Conservation (phyloP, 768 basidiomycete species). For the Coprinopsis sp. region DNA sequence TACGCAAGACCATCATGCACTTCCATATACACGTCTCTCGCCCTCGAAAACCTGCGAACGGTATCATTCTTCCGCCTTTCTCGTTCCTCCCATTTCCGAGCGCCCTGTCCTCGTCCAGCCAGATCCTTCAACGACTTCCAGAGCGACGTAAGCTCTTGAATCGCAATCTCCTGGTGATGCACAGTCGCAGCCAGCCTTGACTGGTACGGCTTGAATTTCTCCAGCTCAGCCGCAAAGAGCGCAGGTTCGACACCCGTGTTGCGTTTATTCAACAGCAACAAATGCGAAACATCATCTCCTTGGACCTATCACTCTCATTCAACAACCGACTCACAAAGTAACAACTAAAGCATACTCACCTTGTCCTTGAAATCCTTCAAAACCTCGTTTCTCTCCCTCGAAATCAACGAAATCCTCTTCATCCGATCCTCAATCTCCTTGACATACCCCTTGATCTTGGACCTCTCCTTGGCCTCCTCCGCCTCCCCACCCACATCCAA, state of each 20-base stretch:
- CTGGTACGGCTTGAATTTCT: constrained; percentile 93
- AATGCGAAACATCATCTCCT: constrained; percentile 93
- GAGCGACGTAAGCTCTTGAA: constrained; percentile 71
- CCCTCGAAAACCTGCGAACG: constrained; percentile 64
- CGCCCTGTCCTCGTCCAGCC: constrained; percentile 71
- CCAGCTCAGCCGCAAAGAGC: constrained; percentile 88
- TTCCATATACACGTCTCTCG: constrained; percentile 82
- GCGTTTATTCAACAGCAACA: constrained; percentile 86
- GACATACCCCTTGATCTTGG: constrained; percentile 62
- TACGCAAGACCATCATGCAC: constrained; percentile 80
- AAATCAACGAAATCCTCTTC: constrained; percentile 74
- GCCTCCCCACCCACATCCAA: constrained; percentile 60
- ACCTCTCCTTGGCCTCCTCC: constrained; percentile 62
- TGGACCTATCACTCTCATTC: constrained; percentile 57
- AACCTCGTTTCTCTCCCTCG: constrained; percentile 78
- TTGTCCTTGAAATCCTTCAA: constrained; percentile 96
- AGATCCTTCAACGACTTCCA: constrained; percentile 73
- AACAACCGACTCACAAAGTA: not conserved
- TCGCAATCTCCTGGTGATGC: constrained; percentile 63
- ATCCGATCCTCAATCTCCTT: constrained; percentile 76
- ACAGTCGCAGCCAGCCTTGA: constrained; percentile 75
- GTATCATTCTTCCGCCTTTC: constrained; percentile 77
- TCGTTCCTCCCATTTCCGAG: constrained; percentile 76
- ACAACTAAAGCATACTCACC: constrained; percentile 36
- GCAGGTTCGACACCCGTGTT: constrained; percentile 79